Percentiles rank a stretch among this genome's conserved stretches.
Evolutionary conservation across 192 early-diverging fungal species (phyloP).

Genomic region (Dissophora ornata): DNA sequence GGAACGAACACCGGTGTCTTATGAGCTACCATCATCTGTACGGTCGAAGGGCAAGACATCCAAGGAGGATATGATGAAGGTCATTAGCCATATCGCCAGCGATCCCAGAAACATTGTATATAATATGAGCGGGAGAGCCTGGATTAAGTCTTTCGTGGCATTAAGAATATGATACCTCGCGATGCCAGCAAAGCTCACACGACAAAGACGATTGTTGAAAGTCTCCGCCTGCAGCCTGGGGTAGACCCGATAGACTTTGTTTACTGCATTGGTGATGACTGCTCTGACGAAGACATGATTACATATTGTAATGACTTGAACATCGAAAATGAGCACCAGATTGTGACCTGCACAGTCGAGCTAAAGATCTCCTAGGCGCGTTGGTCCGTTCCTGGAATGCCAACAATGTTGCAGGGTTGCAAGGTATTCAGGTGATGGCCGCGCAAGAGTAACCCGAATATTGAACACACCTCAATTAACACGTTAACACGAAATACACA

Average conservation of each 20-base stretch:
- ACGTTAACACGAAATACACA: no score
- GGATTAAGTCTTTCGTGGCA: constrained; percentile 72
- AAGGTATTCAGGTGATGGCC: no score
- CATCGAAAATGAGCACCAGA: constrained; percentile 25
- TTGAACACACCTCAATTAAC: no score
- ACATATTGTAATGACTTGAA: constrained; percentile 65
- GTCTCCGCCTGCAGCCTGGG: constrained; percentile 52
- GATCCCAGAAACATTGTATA: constrained; percentile 80
- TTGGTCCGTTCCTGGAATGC: constrained; percentile 63
- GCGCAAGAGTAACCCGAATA: no score
- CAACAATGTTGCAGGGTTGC: constrained; percentile 30
- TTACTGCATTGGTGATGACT: constrained; percentile 78
- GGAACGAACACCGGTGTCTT: constrained; percentile 81
- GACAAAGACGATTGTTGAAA: constrained; percentile 69
- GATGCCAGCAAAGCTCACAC: constrained; percentile 76
- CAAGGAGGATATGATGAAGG: constrained; percentile 67
- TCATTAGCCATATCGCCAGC: constrained; percentile 61
- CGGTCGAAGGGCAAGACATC: constrained; percentile 59
- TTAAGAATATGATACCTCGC: constrained; percentile 73
- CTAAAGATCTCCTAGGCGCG: constrained; percentile 64
- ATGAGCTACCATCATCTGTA: constrained; percentile 56
- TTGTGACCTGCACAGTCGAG: constrained; percentile 67
- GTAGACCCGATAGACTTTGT: constrained; percentile 67
- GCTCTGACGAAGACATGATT: constrained; percentile 87
- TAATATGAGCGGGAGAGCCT: constrained; percentile 77